These are phyloP conservation scores for Bromus sterilis DNA, from an alignment of 176 grass and related monocot genomes.

Conservation along the genomic window DNA sequence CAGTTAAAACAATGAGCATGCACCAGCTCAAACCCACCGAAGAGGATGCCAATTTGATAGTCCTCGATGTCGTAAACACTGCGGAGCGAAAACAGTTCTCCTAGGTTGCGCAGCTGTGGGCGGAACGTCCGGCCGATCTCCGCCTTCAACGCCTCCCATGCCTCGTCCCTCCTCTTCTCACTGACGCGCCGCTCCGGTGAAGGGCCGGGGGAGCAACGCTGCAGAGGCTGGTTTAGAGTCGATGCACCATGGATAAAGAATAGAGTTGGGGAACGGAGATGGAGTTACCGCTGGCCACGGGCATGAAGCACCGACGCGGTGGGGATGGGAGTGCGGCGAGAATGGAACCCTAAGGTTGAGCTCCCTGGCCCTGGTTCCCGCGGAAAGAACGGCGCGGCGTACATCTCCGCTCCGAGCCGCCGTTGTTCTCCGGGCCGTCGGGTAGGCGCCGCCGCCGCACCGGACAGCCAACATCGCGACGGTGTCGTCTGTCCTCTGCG, in stretches of 20 bases:
- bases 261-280: neutral
- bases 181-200: neutral
- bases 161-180: neutral
- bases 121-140: neutral
- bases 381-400: neutral
- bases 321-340: neutral
- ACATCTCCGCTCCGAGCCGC: neutral
- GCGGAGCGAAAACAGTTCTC: neutral
- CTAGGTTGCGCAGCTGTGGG: neutral
- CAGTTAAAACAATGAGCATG: neutral
- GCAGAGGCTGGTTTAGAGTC: neutral
- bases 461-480: neutral
- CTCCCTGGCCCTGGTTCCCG: neutral
- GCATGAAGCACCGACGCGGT: neutral
- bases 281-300: neutral
- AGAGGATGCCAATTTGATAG: neutral
- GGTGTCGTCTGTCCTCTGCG: too few relatives aligned
- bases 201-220: neutral
- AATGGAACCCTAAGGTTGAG: neutral
- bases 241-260: neutral
- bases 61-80: neutral
- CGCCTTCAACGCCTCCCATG: neutral
- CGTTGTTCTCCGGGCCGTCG: neutral
- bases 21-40: neutral
- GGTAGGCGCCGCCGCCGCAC: neutral